phyloP scores from a whole-genome alignment of 225 moss, liverwort and hornwort species.

The Sphagnum tenellum region DNA sequence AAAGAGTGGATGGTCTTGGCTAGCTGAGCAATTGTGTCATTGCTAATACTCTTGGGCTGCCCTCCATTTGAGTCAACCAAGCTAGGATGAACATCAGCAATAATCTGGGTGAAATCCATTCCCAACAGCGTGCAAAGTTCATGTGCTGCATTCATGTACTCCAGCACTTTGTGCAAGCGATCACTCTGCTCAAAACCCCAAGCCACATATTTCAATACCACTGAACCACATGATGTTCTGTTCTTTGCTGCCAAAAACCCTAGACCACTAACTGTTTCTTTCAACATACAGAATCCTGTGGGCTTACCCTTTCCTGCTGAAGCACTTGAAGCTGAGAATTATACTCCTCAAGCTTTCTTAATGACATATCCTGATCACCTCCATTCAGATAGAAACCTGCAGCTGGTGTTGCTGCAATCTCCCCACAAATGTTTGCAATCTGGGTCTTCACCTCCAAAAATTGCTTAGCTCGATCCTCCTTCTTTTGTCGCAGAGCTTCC shows the following conservation, averaged over 20 bases:
- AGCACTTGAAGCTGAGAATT: slow-evolving; percentile 85
- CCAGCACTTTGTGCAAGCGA: slow-evolving; percentile 73
- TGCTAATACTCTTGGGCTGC: slow-evolving; percentile 85
- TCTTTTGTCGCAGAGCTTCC: slow-evolving; percentile 43
- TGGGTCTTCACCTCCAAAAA: slow-evolving; percentile 35
- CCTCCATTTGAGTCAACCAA: slow-evolving; percentile 72
- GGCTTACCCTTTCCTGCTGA: slow-evolving; percentile 75
- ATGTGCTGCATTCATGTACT: slow-evolving; percentile 71
- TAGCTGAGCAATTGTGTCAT: slow-evolving; percentile 79
- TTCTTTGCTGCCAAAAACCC: too few species aligned
- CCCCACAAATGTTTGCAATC: slow-evolving; percentile 27
- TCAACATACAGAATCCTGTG: not conserved
- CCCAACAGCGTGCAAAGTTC: slow-evolving; percentile 86
- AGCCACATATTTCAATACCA: not conserved
- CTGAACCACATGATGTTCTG: not conserved
- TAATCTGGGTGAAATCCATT: slow-evolving; percentile 74
- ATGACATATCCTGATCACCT: slow-evolving; percentile 59
- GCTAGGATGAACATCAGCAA: slow-evolving; percentile 88
- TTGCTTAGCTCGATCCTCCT: slow-evolving; percentile 29
- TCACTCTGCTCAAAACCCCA: slow-evolving; percentile 34
- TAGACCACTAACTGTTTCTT: too few species aligned
- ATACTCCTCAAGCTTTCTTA: slow-evolving; percentile 91
- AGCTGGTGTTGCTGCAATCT: slow-evolving; percentile 38
- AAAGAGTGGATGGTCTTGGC: slow-evolving; percentile 66
- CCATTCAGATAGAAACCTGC: slow-evolving; percentile 26